phyloP scores from a whole-genome alignment of 2,329 filamentous ascomycete genomes.

The Colletotrichum endophyticum region DNA sequence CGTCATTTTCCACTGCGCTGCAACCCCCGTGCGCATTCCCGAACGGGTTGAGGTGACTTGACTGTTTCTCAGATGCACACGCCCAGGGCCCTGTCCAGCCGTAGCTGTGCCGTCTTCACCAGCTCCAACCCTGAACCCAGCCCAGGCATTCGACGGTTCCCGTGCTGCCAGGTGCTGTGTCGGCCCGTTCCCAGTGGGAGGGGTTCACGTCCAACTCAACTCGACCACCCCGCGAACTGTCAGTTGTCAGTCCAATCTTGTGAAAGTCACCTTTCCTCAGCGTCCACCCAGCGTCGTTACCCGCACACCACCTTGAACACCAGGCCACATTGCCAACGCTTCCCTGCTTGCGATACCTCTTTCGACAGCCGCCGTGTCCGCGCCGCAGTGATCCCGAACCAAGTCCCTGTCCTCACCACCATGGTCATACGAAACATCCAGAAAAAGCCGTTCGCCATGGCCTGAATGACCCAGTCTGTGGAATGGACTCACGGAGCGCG shows the following conservation, averaged over 20 bases:
- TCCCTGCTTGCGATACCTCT: neutral
- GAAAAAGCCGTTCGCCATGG: neutral
- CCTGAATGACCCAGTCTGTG: neutral
- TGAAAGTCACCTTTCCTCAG: neutral
- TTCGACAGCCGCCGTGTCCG: neutral
- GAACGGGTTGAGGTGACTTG: neutral
- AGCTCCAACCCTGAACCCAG: neutral
- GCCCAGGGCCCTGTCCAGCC: neutral
- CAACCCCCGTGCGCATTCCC: neutral
- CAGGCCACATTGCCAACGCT: neutral
- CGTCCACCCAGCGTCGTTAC: neutral
- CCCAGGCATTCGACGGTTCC: neutral
- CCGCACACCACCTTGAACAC: neutral
- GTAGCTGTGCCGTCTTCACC: neutral
- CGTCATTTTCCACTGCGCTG: constrained; percentile 2
- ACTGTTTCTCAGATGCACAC: neutral
- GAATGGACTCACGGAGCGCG: neutral
- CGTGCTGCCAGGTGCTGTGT: neutral
- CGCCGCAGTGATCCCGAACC: neutral
- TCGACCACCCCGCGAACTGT: neutral
- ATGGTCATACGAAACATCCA: neutral
- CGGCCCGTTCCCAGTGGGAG: constrained; percentile 1
- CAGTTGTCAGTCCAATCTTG: neutral
- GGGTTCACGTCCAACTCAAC: neutral
- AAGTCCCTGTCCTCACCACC: neutral